Evolutionary conservation across 495 filamentous ascomycete genomes (phyloP).

Genomic region (Baudoinia panamericana): DNA sequence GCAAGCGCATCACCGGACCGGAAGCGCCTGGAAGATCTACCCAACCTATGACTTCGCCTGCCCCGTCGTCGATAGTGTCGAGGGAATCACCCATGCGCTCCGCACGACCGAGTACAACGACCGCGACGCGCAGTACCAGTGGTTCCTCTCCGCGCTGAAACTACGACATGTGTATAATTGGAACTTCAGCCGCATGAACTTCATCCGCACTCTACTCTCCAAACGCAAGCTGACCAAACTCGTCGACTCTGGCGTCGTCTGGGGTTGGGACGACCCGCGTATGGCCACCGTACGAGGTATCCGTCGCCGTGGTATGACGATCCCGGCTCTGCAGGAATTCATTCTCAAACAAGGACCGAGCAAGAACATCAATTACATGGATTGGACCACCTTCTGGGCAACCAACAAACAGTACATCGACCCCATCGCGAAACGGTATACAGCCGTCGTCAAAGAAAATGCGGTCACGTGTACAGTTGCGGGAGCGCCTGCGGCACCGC

Average conservation of each 20-base stretch:
- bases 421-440: slow-evolving; percentile 73
- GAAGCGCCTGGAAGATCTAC: slow-evolving; percentile 83
- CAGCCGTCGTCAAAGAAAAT: slow-evolving; percentile 56
- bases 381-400: slow-evolving; percentile 88
- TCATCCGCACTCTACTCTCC: slow-evolving; percentile 75
- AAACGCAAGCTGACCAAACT: slow-evolving; percentile 94
- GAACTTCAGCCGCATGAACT: slow-evolving; percentile 97
- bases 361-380: slow-evolving; percentile 76
- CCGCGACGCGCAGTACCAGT: slow-evolving; percentile 92
- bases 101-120: slow-evolving; percentile 96
- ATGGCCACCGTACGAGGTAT: slow-evolving; percentile 90
- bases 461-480: slow-evolving; percentile 54
- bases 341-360: slow-evolving; percentile 86
- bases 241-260: slow-evolving; percentile 72
- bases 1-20: slow-evolving; percentile 77
- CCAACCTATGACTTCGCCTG: slow-evolving; percentile 92
- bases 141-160: slow-evolving; percentile 78
- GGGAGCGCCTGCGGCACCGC: slow-evolving; percentile 52
- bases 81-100: slow-evolving; percentile 90
- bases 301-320: slow-evolving; percentile 77
- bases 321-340: slow-evolving; percentile 77
- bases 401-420: slow-evolving; percentile 94
- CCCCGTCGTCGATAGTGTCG: slow-evolving; percentile 77
- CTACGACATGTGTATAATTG: slow-evolving; percentile 86
- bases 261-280: slow-evolving; percentile 91